A percentile compares a stretch with the other conserved stretches of the same genome.
Evolutionary conservation across 139 green algal genomes (phyloP).

Genomic region (Zygnema circumcarinatum): DNA sequence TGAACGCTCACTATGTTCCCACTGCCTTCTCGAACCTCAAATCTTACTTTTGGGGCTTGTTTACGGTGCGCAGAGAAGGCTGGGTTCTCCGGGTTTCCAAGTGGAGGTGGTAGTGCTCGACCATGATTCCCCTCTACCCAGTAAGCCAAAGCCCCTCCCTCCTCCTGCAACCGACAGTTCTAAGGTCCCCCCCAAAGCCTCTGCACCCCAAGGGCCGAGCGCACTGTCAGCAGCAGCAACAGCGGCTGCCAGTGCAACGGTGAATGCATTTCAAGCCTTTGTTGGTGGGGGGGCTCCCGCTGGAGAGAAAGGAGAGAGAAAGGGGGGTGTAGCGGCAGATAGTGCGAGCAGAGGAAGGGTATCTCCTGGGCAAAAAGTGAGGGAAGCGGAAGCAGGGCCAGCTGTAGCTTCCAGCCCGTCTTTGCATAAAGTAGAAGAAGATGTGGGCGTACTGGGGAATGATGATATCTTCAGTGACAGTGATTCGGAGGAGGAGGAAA

Average conservation of each 20-base stretch:
- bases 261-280: constrained; percentile 6
- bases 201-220: neutral
- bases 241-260: constrained; percentile 1
- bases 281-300: neutral
- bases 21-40: too few relatives aligned
- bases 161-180: neutral
- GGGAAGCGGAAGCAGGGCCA: neutral
- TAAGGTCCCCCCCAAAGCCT: neutral
- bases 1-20: too few relatives aligned
- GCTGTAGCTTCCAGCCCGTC: neutral
- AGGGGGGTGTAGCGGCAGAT: neutral
- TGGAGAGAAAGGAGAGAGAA: neutral
- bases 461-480: constrained; percentile 34
- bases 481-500: constrained; percentile 17
- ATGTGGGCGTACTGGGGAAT: neutral
- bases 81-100: constrained; percentile 43
- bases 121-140: constrained; percentile 1
- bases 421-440: neutral
- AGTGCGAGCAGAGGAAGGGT: neutral
- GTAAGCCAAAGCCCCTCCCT: neutral
- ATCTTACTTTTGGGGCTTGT: too few relatives aligned
- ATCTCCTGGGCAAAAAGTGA: neutral
- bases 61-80: constrained; percentile 11
- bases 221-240: constrained; percentile 12
- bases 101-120: constrained; percentile 57